Base-by-base conservation (phyloP, 1,284 basidiomycete species). In the Blastosporella zonata region DNA sequence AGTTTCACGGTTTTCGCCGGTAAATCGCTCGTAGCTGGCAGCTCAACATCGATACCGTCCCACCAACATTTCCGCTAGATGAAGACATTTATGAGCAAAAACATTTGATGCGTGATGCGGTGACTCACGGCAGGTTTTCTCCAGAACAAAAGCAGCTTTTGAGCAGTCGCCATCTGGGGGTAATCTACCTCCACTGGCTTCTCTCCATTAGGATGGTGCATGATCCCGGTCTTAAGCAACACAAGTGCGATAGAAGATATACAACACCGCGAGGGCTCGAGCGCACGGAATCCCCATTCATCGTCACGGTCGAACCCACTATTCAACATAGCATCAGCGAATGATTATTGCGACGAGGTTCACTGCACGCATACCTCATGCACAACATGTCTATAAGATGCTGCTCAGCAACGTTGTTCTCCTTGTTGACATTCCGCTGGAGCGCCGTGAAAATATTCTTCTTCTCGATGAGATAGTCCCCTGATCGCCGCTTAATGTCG, bases 351-450 rank as follows among this genome's bases (percentile, higher is more conserved):
- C 27, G 38, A 25, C 43, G 35, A 31, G 40, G 34, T 52, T 47
- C 17, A 28, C 46, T 38, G 29, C 28, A 34, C 62, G 38, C 77
- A 52, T 64, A 94, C 94, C 92, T 96, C 93, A 98, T 97, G 73
- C 97, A 99, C 47, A 99, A 79, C 96, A 99, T 99, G 72, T 99
- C 97, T 69, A 99, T 99, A 57, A 99, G 75, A 72, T 99, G 96
- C 72, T 98, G 96, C 70, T 99, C 96, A 13, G 96, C 96, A 56
- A 97, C 77, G 66, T 99, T 99, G 68, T 98, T 98, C 74, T 98
- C 96, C 76, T 97, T 97, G 74, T 97, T 97, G 53, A 99, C 94
- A 68, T 99, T 99, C 59, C 97, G 78, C 75, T 99, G 96, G 52
- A 99, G 73, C 18, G 96, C 96, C 1, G 97, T 97, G 66, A 99